Conservation (phyloP, 257 asterid genomes). For the Petunia secreta region DNA sequence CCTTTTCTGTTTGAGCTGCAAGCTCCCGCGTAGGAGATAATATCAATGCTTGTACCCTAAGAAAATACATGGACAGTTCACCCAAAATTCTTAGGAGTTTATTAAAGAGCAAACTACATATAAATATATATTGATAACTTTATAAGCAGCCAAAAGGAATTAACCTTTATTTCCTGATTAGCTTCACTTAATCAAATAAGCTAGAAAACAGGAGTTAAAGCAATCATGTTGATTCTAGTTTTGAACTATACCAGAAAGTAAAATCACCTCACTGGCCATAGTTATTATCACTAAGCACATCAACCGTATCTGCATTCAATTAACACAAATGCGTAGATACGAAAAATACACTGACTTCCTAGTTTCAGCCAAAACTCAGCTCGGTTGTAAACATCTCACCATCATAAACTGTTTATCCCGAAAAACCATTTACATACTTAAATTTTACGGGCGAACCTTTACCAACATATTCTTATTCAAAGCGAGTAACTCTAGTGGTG, state of each 20-base stretch:
- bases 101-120: neutral
- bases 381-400: neutral
- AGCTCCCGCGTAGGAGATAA: slow-evolving; percentile 96
- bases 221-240: neutral
- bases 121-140: neutral
- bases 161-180: neutral
- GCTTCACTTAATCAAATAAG: neutral
- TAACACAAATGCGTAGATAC: neutral
- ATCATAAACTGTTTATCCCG: neutral
- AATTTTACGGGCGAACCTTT: too few relatives aligned
- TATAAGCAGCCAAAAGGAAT: neutral
- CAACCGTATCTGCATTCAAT: neutral
- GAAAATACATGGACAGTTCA: neutral
- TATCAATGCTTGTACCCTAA: slow-evolving; percentile 94
- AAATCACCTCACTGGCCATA: neutral
- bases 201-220: neutral
- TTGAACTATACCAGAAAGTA: neutral
- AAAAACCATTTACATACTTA: too few relatives aligned
- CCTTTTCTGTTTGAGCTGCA: slow-evolving; percentile 95
- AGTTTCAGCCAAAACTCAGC: neutral
- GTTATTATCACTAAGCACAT: neutral
- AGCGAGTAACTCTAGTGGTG: too few relatives aligned
- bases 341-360: neutral
- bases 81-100: neutral
- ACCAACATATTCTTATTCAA: too few relatives aligned